phyloP scores from a whole-genome alignment of 169 alveolate genomes.

The Plasmodium yoelii region DNA sequence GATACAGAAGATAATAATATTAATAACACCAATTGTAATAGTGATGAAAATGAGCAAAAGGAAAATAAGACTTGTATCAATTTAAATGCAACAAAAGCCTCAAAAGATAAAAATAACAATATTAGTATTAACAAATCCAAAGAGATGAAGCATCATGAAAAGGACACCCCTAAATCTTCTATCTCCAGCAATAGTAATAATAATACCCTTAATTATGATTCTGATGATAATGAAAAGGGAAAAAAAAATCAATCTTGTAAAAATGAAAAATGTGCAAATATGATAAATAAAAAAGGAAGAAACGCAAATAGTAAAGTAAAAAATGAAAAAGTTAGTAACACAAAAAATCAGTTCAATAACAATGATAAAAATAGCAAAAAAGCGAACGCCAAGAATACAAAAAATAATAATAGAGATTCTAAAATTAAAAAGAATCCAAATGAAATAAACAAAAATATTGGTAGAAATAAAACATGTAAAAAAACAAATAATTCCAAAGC shows the following conservation, averaged over 20 bases:
- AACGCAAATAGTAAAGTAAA: background rate
- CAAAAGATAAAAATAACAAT: background rate
- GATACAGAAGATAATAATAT: constrained; percentile 1
- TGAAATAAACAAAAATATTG: background rate
- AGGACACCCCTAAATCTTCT: background rate
- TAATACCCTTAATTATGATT: background rate
- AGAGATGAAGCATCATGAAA: background rate
- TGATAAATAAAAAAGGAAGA: background rate
- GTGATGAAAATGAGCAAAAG: background rate
- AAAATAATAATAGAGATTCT: constrained; percentile 6
- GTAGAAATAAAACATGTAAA: background rate
- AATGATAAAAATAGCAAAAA: constrained; percentile 4
- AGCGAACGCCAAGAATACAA: background rate
- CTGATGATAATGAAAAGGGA: background rate
- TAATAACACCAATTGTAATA: constrained; percentile 1
- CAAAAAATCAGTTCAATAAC: background rate
- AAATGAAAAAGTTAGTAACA: background rate
- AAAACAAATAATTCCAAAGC: background rate
- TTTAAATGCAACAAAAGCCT: too few relatives aligned
- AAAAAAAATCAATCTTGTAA: background rate
- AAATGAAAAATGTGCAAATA: background rate
- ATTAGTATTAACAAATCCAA: background rate
- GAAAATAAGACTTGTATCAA: too few relatives aligned
- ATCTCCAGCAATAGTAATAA: background rate
- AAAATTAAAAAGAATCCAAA: constrained; percentile 1